Evolutionary conservation across 495 filamentous ascomycete genomes (phyloP), one percentile per base, ranked within the genome.

Genomic region (Penicillium lividum): DNA sequence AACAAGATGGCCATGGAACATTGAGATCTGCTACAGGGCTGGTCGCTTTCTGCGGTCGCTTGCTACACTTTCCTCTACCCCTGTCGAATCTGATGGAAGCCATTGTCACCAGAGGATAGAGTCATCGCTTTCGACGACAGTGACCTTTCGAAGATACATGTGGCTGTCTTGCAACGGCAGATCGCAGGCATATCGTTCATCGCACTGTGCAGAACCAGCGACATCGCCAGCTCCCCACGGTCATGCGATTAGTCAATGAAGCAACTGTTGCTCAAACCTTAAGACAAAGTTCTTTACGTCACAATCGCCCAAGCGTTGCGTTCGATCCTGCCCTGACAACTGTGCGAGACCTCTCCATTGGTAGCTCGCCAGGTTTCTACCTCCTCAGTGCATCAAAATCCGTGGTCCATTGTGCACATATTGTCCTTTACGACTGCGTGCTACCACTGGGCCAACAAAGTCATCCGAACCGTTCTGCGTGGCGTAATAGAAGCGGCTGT

Each of bases 141-240:
- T 40, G 36, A 40, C 5, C 5, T 40, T 40, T 5, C n/a, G 5
- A 5, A 27, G 44, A 46, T 1, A 25, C 11, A 22, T 8, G 16
- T 7, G 44, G 8, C 27, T 27, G 15, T 25, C 44, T 22, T 46
- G 44, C 16, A 46, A 27, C 44, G 27, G 44, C 16, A 46, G 44
- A 46, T 46, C 44, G 44, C 44, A 46, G 44, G 18, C 44, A 46
- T 46, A 46, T 46, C 44, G 44, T 46, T 46, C 16, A 46, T 46
- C 3, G 2, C 44, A 25, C 27, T 40, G 2, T 40, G 36, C 36
- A n/a, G 36, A n/a, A 40, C 13, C 11, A 40, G 36, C 11, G 11
- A 40, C 36, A n/a, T 10, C 36, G 36, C 11, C 11, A 40, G 11
- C 11, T 40, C 13, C 36, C 36, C n/a, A n/a, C 36, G 11, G 36